Evolutionary conservation across 2,329 filamentous ascomycete species (phyloP), one percentile per base, ranked within the genome.

Genomic region (Tolypocladium cylindrosporum): DNA sequence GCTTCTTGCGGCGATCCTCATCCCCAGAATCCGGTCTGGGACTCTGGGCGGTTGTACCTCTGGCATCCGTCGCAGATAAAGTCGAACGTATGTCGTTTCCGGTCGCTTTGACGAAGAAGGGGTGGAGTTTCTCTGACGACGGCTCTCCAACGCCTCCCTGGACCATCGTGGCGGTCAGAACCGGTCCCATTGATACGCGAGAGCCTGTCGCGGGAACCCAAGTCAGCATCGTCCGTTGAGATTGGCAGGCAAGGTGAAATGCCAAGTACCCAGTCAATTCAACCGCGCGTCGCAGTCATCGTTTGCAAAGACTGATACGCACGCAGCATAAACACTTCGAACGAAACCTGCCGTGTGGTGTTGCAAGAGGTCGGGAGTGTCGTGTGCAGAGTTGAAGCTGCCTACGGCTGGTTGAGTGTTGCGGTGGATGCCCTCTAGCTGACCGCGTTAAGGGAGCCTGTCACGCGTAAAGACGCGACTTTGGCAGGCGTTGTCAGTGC

Each of bases 121-220:
- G 81, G 62, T 84, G 82, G 42, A 84, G 65, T 62, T 79, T 81
- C 64, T 75, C 77, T 31, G 66, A 63, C 43, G 66, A 60, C 11
- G 68, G 65, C 57, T 72, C 73, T 60, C 65, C 67, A 56, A 69
- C 61, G 58, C 67, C 71, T 65, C 72, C 70, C 57, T 72, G 72
- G 61, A 71, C 70, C 80, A 82, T 83, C 54, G 67, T 72, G 64
- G 71, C 70, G 57, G 76, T 67, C 58, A 74, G 63, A 50, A 75
- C 65, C 48, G 74, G 69, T 69, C 73, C 75, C 77, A 80, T 80
- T 62, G 70, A 69, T 52, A 57, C 59, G 55, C 27, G 40, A 55
- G 53, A 55, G 56, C 36, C 63, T 64, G 52, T 40, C 11, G 34
- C 36, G 50, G 24, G 39, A 36, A 27, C 27, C 27, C 48, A 21